phyloP scores from a whole-genome alignment of 352 stramenopile genomes.

The Globisporangium nodosum region DNA sequence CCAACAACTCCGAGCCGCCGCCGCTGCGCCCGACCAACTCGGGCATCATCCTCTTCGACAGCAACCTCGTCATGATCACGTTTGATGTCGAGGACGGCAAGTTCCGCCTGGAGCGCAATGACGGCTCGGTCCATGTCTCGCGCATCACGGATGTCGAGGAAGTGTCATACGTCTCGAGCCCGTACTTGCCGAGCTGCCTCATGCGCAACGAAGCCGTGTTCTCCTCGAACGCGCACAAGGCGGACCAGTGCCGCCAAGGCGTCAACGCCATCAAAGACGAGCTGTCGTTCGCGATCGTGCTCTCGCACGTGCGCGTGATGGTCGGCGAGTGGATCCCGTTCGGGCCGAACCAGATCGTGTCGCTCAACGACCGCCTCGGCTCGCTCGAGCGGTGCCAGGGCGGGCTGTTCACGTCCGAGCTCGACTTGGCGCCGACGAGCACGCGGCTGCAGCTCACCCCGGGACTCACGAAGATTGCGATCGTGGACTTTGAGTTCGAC shows the following conservation, averaged over 20 bases:
- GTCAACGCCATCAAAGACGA: slow-evolving; percentile 89
- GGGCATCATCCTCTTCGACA: slow-evolving; percentile 88
- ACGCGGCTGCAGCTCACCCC: slow-evolving; percentile 80
- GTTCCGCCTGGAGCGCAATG: slow-evolving; percentile 81
- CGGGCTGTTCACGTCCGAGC: slow-evolving; percentile 94
- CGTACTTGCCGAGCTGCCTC: slow-evolving; percentile 95
- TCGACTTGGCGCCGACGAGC: slow-evolving; percentile 81
- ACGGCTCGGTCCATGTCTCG: slow-evolving; percentile 88
- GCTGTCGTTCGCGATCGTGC: slow-evolving; percentile 94
- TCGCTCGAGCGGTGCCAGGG: slow-evolving; percentile 95
- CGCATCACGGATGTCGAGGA: slow-evolving; percentile 95
- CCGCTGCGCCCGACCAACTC: slow-evolving; percentile 50
- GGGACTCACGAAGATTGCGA: slow-evolving; percentile 94
- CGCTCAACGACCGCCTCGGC: slow-evolving; percentile 95
- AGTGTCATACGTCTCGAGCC: slow-evolving; percentile 96
- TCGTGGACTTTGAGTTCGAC: slow-evolving; percentile 97
- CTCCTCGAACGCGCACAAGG: slow-evolving; percentile 93
- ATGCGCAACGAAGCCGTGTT: slow-evolving; percentile 90
- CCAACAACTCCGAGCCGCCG: slow-evolving; percentile 17
- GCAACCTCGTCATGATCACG: slow-evolving; percentile 89
- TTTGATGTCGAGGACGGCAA: slow-evolving; percentile 85
- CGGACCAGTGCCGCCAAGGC: slow-evolving; percentile 80
- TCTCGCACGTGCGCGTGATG: slow-evolving; percentile 96
- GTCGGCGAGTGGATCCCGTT: slow-evolving; percentile 98
- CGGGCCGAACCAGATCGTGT: slow-evolving; percentile 96